These are phyloP conservation scores for Neopestalotiopsis sp. DNA, from an alignment of 2,329 filamentous ascomycete genomes.

Conservation along the genomic window DNA sequence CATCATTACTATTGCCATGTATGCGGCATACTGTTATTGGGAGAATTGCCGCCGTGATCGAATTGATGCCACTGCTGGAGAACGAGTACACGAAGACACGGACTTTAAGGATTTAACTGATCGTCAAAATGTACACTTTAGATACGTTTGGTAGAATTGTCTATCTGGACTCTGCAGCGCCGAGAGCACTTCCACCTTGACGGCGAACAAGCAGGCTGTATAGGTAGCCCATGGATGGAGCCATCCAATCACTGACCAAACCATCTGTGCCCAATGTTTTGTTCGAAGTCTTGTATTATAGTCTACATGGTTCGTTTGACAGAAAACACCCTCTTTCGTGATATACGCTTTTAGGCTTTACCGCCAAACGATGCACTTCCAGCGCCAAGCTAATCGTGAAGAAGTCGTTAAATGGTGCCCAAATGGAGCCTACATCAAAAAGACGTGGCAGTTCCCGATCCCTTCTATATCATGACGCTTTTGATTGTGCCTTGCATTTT, in stretches of 20 bases:
- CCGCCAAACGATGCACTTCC: constrained; percentile 9
- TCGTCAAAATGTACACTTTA: constrained; percentile 47
- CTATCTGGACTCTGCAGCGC: neutral
- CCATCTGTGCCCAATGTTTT: too few relatives aligned
- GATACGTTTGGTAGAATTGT: constrained; percentile 34
- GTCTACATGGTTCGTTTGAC: constrained; percentile 13
- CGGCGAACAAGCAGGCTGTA: too few relatives aligned
- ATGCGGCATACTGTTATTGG: constrained; percentile 37
- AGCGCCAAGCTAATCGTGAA: constrained; percentile 15
- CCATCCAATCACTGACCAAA: too few relatives aligned
- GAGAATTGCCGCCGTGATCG: constrained; percentile 43
- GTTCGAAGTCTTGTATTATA: constrained; percentile 13
- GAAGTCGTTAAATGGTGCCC: constrained; percentile 7
- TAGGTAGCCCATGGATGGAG: too few relatives aligned
- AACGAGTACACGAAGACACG: constrained; percentile 22
- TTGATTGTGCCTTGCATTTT: constrained; percentile 2
- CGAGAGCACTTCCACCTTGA: neutral
- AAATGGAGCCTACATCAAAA: neutral
- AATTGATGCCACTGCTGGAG: neutral
- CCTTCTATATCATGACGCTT: constrained; percentile 4
- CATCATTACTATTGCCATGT: constrained; percentile 39
- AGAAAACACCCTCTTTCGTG: constrained; percentile 10
- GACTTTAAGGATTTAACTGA: constrained; percentile 48
- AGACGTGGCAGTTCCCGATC: neutral
- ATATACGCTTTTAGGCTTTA: constrained; percentile 10